Base-by-base conservation (phyloP, 495 filamentous ascomycete species). In the Aspergillus sparsus region DNA sequence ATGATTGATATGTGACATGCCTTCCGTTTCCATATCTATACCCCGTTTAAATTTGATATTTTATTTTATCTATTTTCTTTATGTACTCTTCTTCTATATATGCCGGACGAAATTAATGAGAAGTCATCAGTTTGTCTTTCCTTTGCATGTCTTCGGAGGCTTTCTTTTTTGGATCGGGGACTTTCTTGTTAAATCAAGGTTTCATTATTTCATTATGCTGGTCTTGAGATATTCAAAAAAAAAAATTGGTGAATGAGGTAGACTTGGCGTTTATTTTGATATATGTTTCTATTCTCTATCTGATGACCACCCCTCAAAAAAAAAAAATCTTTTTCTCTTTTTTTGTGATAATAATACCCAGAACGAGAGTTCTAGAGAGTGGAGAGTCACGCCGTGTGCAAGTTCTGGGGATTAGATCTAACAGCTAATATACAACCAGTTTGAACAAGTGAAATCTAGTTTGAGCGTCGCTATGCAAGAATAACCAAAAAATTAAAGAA, bases 1-100 rank as follows among this genome's bases (percentile, higher is more conserved):
- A 91, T 85, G 66, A 92, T 98, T 74, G 93, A 97, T 63, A 93
- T 97, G 82, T 98, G 66, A 80, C 44, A 46, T 41, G 32, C 49
- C 44, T 39, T 62, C 18, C 39, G 32, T 55, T 54, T 60, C 54
- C 37, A 47, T 63, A 55, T 54, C 50, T 52, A 61, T 51, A 34
- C 34, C 45, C 58, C 58, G 49, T 62, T 53, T 53, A 61, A 57
- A 56, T 52, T 37, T 59, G 42, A 55, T 56, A 61, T 47, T 41
- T 55, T 49, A 60, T 36, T 32, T 27, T 27, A 8, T 15, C 33
- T 35, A 11, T 12, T 9, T 12, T n/a, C 5, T 18, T 36, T 41
- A 11, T 58, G 21, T 47, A 18, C 18, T 45, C 33, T 18, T 36
- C 49, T 35, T 34, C 32, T 60, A 54, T 61, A 61, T 51, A 61